Base-by-base conservation (phyloP, 768 basidiomycete species). In the Amylocystis lapponica region DNA sequence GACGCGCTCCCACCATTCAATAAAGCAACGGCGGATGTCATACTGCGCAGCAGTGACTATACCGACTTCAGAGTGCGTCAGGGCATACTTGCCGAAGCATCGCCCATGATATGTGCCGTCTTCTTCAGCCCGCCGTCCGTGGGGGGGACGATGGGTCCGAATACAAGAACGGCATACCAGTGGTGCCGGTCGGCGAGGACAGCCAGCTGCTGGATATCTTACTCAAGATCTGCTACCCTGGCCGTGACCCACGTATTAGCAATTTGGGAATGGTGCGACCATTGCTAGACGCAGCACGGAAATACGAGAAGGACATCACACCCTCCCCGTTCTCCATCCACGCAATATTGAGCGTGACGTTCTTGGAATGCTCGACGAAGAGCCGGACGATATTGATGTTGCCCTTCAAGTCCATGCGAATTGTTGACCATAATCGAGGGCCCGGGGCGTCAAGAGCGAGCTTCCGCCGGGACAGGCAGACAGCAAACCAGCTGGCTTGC, bases 81-180 rank as follows among this genome's bases (percentile, higher is more conserved):
- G 21, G 26, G 41, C 16, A 56, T 58, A 7, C 52, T 65, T 2
- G 29, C 51, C 21, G 41, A 52, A 11, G 58, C 60, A 0, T 63
- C 61, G 1, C 67, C 78, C 7, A 75, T 81, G 67, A 69, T 45
- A 71, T 78, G 63, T 75, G 81, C 53, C 66, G 46, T 46, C 4
- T 27, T 64, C 20, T 63, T 63, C 32, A 34, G 25, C 23, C 76
- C 3, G 4, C 40, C 21, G n/a, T n/a, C n/a, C n/a, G n/a, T n/a
- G n/a, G n/a, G n/a, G n/a, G n/a, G n/a, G n/a, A n/a, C n/a, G n/a
- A n/a, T n/a, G n/a, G n/a, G n/a, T n/a, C n/a, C n/a, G n/a, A n/a
- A n/a, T n/a, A n/a, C 20, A 37, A 16, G 23, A 25, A 38, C 17
- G 39, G 22, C 5, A 25, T 37, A 9, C 41, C 45, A 17, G 21